phyloP scores from a whole-genome alignment of 2,329 filamentous ascomycete species.

The Bisporella sp. region DNA sequence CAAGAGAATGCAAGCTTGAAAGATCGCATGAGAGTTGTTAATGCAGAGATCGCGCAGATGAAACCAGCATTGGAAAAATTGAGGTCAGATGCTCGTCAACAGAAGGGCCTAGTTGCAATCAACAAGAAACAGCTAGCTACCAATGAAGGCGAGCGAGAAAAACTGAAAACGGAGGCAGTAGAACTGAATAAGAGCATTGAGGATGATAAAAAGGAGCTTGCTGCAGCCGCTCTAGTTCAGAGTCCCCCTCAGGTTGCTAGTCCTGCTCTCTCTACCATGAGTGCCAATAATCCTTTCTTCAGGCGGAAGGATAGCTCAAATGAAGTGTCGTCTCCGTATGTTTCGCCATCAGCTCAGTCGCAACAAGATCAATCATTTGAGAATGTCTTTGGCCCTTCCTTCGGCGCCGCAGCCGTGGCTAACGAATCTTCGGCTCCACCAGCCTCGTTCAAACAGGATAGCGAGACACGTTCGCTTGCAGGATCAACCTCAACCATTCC shows the following conservation, averaged over 20 bases:
- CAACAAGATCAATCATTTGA: slow-evolving; percentile 66
- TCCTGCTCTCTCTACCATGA: slow-evolving; percentile 60
- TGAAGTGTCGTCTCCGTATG: slow-evolving; percentile 41
- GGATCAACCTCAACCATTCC: slow-evolving; percentile 17
- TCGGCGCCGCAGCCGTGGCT: slow-evolving; percentile 37
- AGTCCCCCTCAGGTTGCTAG: slow-evolving; percentile 52
- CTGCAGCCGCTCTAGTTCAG: slow-evolving; percentile 33
- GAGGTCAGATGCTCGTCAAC: slow-evolving; percentile 84
- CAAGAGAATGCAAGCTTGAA: slow-evolving; percentile 81
- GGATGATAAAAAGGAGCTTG: slow-evolving; percentile 47
- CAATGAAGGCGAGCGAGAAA: slow-evolving; percentile 82
- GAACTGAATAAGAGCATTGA: slow-evolving; percentile 57
- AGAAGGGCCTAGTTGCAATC: slow-evolving; percentile 93
- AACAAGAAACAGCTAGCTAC: slow-evolving; percentile 97
- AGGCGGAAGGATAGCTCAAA: slow-evolving; percentile 55
- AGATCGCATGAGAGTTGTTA: slow-evolving; percentile 78
- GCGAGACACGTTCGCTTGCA: slow-evolving; percentile 16
- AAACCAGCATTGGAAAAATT: slow-evolving; percentile 92
- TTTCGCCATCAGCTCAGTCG: slow-evolving; percentile 27
- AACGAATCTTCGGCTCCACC: slow-evolving; percentile 35
- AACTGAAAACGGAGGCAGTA: slow-evolving; percentile 73
- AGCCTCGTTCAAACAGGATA: slow-evolving; percentile 52
- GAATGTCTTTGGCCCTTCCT: slow-evolving; percentile 74
- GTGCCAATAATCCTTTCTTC: slow-evolving; percentile 94
- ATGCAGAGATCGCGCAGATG: slow-evolving; percentile 73